Evolutionary conservation across 2,329 filamentous ascomycete species (phyloP).

Genomic region (Paramyrothecium sp.): DNA sequence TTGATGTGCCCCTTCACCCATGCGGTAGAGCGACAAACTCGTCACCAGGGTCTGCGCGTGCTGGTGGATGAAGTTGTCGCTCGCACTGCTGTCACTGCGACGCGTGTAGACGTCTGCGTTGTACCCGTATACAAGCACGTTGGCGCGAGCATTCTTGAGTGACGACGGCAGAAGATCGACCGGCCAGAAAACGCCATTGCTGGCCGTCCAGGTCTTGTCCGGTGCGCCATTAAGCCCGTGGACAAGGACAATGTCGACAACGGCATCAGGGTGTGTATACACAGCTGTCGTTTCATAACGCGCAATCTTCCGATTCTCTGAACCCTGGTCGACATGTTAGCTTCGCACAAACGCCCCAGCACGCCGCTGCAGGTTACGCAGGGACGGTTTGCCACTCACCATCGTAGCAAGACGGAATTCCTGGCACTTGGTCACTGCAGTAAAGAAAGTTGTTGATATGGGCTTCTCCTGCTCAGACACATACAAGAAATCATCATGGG

Average conservation of each 20-base stretch:
- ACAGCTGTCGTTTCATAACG: constrained; percentile 60
- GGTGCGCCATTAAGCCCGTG: constrained; percentile 70
- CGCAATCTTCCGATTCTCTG: constrained; percentile 21
- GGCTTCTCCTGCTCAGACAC: too few relatives aligned
- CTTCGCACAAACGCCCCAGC: neutral
- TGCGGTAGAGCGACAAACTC: constrained; percentile 61
- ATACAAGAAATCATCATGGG: too few relatives aligned
- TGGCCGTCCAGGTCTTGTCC: constrained; percentile 59
- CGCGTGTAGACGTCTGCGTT: constrained; percentile 63
- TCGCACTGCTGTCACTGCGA: constrained; percentile 50
- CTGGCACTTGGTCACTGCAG: neutral
- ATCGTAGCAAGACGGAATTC: neutral
- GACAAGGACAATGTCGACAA: constrained; percentile 66
- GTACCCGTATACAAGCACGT: constrained; percentile 72
- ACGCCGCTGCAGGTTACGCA: too few relatives aligned
- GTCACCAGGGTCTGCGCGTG: constrained; percentile 69
- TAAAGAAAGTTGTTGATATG: neutral
- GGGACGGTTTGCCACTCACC: constrained; percentile 13
- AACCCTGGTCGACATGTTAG: constrained; percentile 34
- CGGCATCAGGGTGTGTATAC: constrained; percentile 57
- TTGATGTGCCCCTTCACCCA: constrained; percentile 51
- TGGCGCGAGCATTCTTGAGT: constrained; percentile 55
- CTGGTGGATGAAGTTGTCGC: constrained; percentile 66
- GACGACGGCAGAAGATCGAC: constrained; percentile 62
- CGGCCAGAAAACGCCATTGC: constrained; percentile 66